Evolutionary conservation across 768 basidiomycete genomes (phyloP), one percentile per base, ranked within the genome.

Genomic region (Termitomyces sp.): DNA sequence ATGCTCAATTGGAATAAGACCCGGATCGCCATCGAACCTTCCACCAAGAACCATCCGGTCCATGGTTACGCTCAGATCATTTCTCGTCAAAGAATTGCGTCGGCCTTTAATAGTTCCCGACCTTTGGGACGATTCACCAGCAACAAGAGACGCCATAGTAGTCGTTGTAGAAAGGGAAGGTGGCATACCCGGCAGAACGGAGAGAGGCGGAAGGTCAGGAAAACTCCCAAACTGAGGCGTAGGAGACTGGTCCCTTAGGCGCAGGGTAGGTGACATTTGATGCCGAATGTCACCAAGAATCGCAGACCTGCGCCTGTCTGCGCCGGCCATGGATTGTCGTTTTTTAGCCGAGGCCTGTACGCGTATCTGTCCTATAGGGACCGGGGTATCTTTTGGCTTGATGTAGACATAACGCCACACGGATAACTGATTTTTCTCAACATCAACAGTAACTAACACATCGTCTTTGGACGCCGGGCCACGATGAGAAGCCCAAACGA

Each of bases 351-450:
- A 58, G 41, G 54, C 65, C 35, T 66, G 66, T 5, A 66, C 55
- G 23, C 63, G 65, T 33, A 69, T 56, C 46, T 69, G 71, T 0
- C 68, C 71, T 18, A 75, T 66, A 13, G 79, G 77, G 18, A 76
- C 67, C 3, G 82, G 83, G 1, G 77, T 74, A 59, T 82, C 81
- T 66, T 81, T 84, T 10, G 83, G 84, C 61, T 82, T 83, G 60
- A 87, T 70, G 64, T 86, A 87, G 0, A 77, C 80, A 67, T 91
- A 91, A 30, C 87, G 80, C 90, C 91, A 93, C 43, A 91, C 70
- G 2, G 86, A 81, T 2, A 91, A 63, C 49, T 76, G 77, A 12
- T 72, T 75, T 53, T 75, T 81, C 54, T 82, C 81, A 7, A 76
- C 68, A 59, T 89, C 77, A 28, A 87, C 72, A 1, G 89, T 89